phyloP scores from a whole-genome alignment of 1,139 yeast species.

The Yamadazyma triangularis region DNA sequence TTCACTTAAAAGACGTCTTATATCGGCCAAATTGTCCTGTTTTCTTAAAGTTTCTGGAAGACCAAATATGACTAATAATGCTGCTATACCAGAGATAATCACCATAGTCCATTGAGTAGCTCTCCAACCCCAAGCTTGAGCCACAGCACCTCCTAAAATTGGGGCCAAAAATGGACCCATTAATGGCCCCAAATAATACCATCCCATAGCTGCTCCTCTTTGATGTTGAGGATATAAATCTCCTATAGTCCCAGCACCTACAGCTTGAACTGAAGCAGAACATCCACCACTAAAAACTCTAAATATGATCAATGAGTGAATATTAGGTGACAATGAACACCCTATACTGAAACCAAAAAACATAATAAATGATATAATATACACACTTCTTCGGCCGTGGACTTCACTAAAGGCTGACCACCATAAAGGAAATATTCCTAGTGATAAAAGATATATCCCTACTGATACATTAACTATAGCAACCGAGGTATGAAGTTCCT shows the following conservation, averaged over 20 bases:
- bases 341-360: conserved; percentile 70
- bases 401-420: conserved; percentile 80
- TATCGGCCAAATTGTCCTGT: conserved; percentile 48
- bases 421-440: conserved; percentile 85
- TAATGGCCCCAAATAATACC: conserved; percentile 76
- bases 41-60: conserved; percentile 74
- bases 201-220: conserved; percentile 79
- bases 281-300: conserved; percentile 75
- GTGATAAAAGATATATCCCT: conserved; percentile 67
- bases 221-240: conserved; percentile 66
- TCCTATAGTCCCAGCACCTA: conserved; percentile 85
- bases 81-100: conserved; percentile 56
- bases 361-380: conserved; percentile 59
- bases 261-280: conserved; percentile 82
- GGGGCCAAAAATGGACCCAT: conserved; percentile 82
- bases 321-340: conserved; percentile 60
- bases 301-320: conserved; percentile 60
- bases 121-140: conserved; percentile 78
- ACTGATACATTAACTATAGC: conserved; percentile 71
- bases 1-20: conserved; percentile 35
- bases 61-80: conserved; percentile 45
- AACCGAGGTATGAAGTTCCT: conserved; percentile 51
- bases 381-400: conserved; percentile 71
- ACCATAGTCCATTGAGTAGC: conserved; percentile 86
- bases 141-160: conserved; percentile 73